phyloP scores from a whole-genome alignment of 495 filamentous ascomycete species.

The Neurospora sp. region DNA sequence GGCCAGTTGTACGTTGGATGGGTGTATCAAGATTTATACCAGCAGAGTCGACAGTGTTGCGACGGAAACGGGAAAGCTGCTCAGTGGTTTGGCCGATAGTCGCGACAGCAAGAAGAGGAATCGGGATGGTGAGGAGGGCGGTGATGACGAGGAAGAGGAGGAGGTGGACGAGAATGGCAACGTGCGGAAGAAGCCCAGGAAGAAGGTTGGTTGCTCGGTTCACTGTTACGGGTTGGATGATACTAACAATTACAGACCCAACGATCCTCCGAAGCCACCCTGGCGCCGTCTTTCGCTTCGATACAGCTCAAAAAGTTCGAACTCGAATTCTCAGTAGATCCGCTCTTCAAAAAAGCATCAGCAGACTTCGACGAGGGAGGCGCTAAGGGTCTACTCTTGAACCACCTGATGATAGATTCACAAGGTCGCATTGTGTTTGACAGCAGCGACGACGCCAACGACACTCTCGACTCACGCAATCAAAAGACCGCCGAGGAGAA shows the following conservation, averaged over 20 bases:
- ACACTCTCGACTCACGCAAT: constrained; percentile 35
- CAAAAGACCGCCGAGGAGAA: constrained; percentile 40
- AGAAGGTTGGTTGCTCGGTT: constrained; percentile 39
- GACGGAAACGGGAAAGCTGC: constrained; percentile 88
- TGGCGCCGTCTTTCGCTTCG: constrained; percentile 78
- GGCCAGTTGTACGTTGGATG: constrained; percentile 94
- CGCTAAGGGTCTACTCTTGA: constrained; percentile 88
- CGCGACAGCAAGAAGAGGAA: constrained; percentile 61
- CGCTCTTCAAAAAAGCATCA: constrained; percentile 95
- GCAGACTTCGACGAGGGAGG: constrained; percentile 98
- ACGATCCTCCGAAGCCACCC: constrained; percentile 81
- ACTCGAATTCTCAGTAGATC: constrained; percentile 92
- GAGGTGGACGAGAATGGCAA: constrained; percentile 72
- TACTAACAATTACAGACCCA: constrained; percentile 28
- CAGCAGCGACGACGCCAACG: constrained; percentile 83
- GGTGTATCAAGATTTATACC: constrained; percentile 99
- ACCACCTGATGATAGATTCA: constrained; percentile 87
- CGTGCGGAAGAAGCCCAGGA: constrained; percentile 59
- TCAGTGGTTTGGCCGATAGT: constrained; percentile 91
- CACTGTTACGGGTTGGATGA: background rate
- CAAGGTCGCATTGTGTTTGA: constrained; percentile 94
- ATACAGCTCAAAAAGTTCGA: constrained; percentile 95
- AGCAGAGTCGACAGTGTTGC: constrained; percentile 97
- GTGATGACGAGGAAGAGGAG: constrained; percentile 64
- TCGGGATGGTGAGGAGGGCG: constrained; percentile 49